phyloP scores from a whole-genome alignment of 495 filamentous ascomycete species.

The Letharia columbiana region DNA sequence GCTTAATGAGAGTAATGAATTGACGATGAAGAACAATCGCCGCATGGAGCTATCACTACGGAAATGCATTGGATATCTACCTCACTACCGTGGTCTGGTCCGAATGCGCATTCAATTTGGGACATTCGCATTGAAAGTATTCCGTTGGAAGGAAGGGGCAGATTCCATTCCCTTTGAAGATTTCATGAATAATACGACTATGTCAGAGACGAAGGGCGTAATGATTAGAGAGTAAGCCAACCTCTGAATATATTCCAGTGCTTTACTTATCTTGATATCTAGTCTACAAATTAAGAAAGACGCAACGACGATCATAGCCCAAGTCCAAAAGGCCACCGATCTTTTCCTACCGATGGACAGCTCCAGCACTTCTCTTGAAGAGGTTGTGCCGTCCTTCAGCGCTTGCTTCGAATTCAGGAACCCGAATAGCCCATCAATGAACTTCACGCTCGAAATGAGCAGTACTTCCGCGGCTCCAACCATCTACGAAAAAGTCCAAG shows the following conservation, averaged over 20 bases:
- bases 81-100: slow-evolving; percentile 34
- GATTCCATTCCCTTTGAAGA: slow-evolving; percentile 38
- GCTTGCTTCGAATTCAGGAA: slow-evolving; percentile 39
- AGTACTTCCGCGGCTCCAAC: background rate
- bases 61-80: slow-evolving; percentile 30
- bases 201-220: slow-evolving; percentile 33
- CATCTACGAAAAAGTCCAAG: slow-evolving; percentile 19
- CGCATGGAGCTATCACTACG: slow-evolving; percentile 28
- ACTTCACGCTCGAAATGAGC: slow-evolving; percentile 29
- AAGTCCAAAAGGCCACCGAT: slow-evolving; percentile 28
- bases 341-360: slow-evolving; percentile 42
- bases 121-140: slow-evolving; percentile 40
- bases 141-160: slow-evolving; percentile 31
- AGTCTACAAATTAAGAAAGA: slow-evolving; percentile 23
- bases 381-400: slow-evolving; percentile 30
- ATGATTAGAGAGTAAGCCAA: slow-evolving; percentile 35
- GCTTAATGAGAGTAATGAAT: background rate
- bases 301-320: slow-evolving; percentile 23
- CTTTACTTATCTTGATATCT: background rate
- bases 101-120: slow-evolving; percentile 53
- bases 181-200: slow-evolving; percentile 40
- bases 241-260: background rate
- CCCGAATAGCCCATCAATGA: slow-evolving; percentile 28
- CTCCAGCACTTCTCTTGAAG: slow-evolving; percentile 27
- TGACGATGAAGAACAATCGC: slow-evolving; percentile 23